Evolutionary conservation across 164 flowering plant genomes (phyloP).

Genomic region (Annona squamosa): DNA sequence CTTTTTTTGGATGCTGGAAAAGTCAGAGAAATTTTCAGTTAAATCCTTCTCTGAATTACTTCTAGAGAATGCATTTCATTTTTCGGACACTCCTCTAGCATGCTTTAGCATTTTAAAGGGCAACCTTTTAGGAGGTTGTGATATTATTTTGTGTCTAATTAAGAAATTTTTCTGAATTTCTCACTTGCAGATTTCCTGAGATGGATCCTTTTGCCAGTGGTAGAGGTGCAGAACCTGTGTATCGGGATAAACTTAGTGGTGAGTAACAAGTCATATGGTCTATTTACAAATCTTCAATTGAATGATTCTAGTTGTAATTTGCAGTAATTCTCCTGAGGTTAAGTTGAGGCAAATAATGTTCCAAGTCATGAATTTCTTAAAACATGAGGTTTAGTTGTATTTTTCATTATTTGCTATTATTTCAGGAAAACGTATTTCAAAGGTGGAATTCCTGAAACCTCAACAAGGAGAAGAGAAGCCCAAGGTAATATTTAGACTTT

Average conservation of each 20-base stretch:
- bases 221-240: slow-evolving; percentile 62
- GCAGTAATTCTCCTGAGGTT: neutral
- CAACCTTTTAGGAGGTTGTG: too few relatives aligned
- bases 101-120: too few relatives aligned
- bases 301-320: neutral
- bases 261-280: neutral
- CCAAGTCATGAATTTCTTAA: neutral
- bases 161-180: neutral
- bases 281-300: too few relatives aligned
- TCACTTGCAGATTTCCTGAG: slow-evolving; percentile 43
- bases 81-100: too few relatives aligned
- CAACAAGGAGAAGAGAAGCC: slow-evolving; percentile 74
- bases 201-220: slow-evolving; percentile 82
- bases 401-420: neutral
- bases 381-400: neutral
- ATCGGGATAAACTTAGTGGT: slow-evolving; percentile 61
- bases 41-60: too few relatives aligned
- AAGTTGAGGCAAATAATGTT: neutral
- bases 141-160: too few relatives aligned
- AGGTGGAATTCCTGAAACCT: slow-evolving; percentile 60
- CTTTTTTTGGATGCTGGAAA: too few relatives aligned
- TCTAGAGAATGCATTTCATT: too few relatives aligned
- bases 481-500: slow-evolving; percentile 44
- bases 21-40: too few relatives aligned
- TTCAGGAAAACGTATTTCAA: slow-evolving; percentile 72